Percentiles rank a stretch among this genome's conserved stretches.
These are phyloP conservation scores for Zizania palustris DNA, from an alignment of 202 grass and related monocot genomes.

Conservation along the genomic window DNA sequence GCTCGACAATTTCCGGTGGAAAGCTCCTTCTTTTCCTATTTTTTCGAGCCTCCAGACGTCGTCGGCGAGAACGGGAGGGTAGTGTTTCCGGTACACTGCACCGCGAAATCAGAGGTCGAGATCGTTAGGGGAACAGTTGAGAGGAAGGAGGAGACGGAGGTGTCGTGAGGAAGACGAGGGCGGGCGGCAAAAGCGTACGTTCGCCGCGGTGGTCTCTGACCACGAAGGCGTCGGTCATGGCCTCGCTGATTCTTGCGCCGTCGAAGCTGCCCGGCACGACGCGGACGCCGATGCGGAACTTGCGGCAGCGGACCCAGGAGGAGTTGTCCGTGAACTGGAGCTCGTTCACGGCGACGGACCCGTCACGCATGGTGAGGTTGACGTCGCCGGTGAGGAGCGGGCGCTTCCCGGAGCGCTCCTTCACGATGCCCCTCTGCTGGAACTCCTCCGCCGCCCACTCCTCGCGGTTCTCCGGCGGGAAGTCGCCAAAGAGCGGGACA, in stretches of 20 bases:
- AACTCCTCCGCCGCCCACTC: slow-evolving; percentile 62
- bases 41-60: slow-evolving; percentile 89
- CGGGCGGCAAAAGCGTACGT: slow-evolving; percentile 39
- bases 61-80: slow-evolving; percentile 67
- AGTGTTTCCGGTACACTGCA: slow-evolving; percentile 82
- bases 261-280: slow-evolving; percentile 37
- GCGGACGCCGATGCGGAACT: slow-evolving; percentile 79
- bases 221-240: slow-evolving; percentile 61
- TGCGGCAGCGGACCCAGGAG: slow-evolving; percentile 76
- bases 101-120: neutral
- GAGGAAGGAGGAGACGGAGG: neutral
- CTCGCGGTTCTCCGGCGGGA: slow-evolving; percentile 41
- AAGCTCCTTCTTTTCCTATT: slow-evolving; percentile 81
- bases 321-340: slow-evolving; percentile 95
- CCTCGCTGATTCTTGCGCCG: slow-evolving; percentile 64
- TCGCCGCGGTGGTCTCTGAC: slow-evolving; percentile 89
- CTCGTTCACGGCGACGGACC: slow-evolving; percentile 46
- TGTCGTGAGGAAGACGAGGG: neutral
- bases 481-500: slow-evolving; percentile 76
- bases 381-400: slow-evolving; percentile 82
- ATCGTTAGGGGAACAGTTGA: neutral
- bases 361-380: slow-evolving; percentile 54
- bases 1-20: slow-evolving; percentile 61
- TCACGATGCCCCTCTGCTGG: slow-evolving; percentile 52
- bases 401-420: slow-evolving; percentile 77